phyloP scores from a whole-genome alignment of 2,329 filamentous ascomycete genomes.

The Aspergillus fumigatus region DNA sequence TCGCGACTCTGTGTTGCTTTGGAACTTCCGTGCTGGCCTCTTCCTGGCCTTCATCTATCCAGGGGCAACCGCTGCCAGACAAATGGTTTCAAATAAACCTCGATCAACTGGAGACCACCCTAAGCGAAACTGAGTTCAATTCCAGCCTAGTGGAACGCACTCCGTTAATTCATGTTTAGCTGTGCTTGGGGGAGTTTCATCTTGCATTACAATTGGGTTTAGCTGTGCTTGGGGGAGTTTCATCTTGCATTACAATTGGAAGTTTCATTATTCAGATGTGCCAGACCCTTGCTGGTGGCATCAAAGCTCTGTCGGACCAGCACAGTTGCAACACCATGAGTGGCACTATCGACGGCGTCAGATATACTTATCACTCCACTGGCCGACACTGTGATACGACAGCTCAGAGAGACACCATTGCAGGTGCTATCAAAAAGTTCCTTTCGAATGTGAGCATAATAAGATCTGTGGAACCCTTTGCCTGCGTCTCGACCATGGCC shows the following conservation, averaged over 20 bases:
- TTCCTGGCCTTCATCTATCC: neutral
- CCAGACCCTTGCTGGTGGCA: too few relatives aligned
- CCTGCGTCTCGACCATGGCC: neutral
- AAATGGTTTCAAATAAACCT: neutral
- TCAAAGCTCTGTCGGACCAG: too few relatives aligned
- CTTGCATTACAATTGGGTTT: too few relatives aligned
- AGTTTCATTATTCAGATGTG: too few relatives aligned
- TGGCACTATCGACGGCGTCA: neutral
- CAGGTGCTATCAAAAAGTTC: neutral
- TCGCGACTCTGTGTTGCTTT: neutral
- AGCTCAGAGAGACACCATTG: neutral
- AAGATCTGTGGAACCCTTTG: neutral
- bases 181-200: too few relatives aligned
- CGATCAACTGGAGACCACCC: neutral
- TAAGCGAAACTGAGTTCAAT: too few relatives aligned
- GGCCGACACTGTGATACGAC: neutral
- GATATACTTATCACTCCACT: neutral
- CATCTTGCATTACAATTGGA: too few relatives aligned
- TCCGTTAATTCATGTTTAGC: too few relatives aligned
- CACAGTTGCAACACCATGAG: neutral
- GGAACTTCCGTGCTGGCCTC: neutral
- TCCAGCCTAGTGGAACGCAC: too few relatives aligned
- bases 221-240: too few relatives aligned
- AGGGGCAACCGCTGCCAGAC: neutral
- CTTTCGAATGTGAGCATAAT: neutral